Evolutionary conservation across 1,139 yeast species (phyloP), one percentile per base, ranked within the genome.

Genomic region (Protomyces gravidus): DNA sequence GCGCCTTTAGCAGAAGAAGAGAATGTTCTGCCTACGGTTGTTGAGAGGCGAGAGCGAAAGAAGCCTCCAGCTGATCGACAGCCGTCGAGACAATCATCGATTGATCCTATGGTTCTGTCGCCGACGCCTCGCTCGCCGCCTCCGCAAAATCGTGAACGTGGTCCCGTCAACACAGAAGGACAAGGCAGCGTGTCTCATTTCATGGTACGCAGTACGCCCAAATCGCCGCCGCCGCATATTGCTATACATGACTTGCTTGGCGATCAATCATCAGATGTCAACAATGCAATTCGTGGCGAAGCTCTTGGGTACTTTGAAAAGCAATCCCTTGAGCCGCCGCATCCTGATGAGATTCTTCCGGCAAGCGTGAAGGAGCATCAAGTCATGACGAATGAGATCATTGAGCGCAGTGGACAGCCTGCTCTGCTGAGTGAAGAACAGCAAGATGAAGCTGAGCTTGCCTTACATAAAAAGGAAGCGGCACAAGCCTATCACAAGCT

Each of bases 171-270:
- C 9, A 53, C 58, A 17, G 58, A 53, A 21, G 51, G 39, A 17
- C 46, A 53, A n/a, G 58, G 58, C 15, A n/a, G 51, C 4, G 58
- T 53, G 28, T 45, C 50, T 23, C 58, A 53, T 39, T 53, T 46
- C 51, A 53, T 53, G 58, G 58, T 53, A n/a, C 45, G 58, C 7
- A 50, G 51, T 33, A 53, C 58, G 15, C 27, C n/a, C 45, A 53
- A 53, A 33, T 45, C 51, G 25, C 58, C 58, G 9, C 58, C 58
- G 15, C 58, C 58, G 13, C 58, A 53, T 26, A 46, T 53, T 19
- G 58, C 58, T 9, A 53, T 53, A 5, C 58, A 53, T 28, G 58
- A 53, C 19, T 15, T 53, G 40, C 36, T 53, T 13, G 58, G 58
- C 5, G 58, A 53, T 32, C 47, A 50, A 9, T 30, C 58, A 1